phyloP scores from a whole-genome alignment of 2,329 filamentous ascomycete genomes.

The Aspergillus candidus region DNA sequence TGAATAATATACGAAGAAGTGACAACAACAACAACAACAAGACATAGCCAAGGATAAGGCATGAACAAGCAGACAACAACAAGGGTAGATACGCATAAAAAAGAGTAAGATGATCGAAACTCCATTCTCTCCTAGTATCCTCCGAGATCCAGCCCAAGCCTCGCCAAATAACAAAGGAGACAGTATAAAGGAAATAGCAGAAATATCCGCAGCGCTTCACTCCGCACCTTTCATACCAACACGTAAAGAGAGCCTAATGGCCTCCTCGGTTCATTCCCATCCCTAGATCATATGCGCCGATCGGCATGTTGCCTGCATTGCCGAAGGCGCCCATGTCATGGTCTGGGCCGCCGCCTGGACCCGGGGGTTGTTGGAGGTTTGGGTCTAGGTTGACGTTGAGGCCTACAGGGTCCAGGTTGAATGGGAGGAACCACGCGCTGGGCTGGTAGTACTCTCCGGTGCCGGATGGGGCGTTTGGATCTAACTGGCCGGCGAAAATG shows the following conservation, averaged over 20 bases:
- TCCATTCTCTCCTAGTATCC: too few relatives aligned
- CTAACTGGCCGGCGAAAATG: constrained; percentile 32
- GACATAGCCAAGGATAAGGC: neutral
- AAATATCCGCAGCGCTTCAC: neutral
- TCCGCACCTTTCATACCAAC: constrained; percentile 7
- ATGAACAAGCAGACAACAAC: neutral
- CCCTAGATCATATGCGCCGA: constrained; percentile 25
- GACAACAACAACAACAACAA: constrained; percentile 1
- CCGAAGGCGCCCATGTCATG: constrained; percentile 20
- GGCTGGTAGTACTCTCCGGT: constrained; percentile 36
- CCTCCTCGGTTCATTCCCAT: constrained; percentile 16
- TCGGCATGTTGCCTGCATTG: constrained; percentile 15
- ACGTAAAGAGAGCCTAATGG: neutral
- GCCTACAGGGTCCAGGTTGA: constrained; percentile 69
- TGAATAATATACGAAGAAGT: neutral
- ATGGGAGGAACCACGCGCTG: constrained; percentile 86
- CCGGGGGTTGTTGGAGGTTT: constrained; percentile 4
- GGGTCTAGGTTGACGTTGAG: constrained; percentile 14
- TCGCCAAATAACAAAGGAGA: neutral
- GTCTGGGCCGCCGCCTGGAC: constrained; percentile 3
- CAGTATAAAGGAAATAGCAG: constrained; percentile 2
- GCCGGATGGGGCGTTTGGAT: constrained; percentile 29
- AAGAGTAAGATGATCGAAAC: neutral
- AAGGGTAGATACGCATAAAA: neutral
- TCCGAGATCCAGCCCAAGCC: neutral